Percentiles rank a stretch among this genome's conserved stretches.
phyloP scores from a whole-genome alignment of 2,329 filamentous ascomycete species.

The Boeremia lycopersici region DNA sequence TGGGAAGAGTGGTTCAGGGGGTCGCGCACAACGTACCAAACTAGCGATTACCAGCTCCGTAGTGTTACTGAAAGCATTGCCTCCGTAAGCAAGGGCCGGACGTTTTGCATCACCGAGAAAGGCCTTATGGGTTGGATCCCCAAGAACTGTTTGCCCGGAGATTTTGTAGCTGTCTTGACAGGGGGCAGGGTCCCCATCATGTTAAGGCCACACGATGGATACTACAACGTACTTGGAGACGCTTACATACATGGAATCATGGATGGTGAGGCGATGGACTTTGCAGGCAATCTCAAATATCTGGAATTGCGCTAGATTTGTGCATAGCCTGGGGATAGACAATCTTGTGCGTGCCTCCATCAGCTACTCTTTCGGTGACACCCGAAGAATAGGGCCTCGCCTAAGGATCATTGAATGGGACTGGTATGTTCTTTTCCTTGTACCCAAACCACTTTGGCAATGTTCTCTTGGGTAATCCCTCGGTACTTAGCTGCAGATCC shows the following conservation, averaged over 20 bases:
- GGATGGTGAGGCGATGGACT: conserved; percentile 2
- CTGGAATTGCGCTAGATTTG: background rate
- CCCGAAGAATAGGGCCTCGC: background rate
- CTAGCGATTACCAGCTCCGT: background rate
- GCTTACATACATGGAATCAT: conserved; percentile 12
- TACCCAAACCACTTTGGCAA: conserved; percentile 48
- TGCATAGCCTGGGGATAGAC: background rate
- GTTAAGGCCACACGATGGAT: background rate
- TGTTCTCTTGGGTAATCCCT: conserved; percentile 29
- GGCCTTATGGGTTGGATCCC: conserved; percentile 4
- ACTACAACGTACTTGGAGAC: conserved; percentile 1
- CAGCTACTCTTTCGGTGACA: background rate
- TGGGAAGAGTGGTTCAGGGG: conserved; percentile 12
- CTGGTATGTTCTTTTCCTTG: conserved; percentile 48
- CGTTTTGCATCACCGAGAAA: background rate
- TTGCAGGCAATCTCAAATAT: background rate
- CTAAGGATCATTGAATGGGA: conserved; percentile 13
- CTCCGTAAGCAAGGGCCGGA: conserved; percentile 6
- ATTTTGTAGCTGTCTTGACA: conserved; percentile 1
- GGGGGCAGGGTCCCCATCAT: conserved; percentile 2
- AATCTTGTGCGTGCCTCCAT: background rate
- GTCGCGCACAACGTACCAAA: conserved; percentile 1
- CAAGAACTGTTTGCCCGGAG: background rate
- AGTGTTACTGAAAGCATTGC: conserved; percentile 2
- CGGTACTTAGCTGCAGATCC: conserved; percentile 40